phyloP scores from a whole-genome alignment of 2,329 filamentous ascomycete genomes.

The Xylariaceae sp. region DNA sequence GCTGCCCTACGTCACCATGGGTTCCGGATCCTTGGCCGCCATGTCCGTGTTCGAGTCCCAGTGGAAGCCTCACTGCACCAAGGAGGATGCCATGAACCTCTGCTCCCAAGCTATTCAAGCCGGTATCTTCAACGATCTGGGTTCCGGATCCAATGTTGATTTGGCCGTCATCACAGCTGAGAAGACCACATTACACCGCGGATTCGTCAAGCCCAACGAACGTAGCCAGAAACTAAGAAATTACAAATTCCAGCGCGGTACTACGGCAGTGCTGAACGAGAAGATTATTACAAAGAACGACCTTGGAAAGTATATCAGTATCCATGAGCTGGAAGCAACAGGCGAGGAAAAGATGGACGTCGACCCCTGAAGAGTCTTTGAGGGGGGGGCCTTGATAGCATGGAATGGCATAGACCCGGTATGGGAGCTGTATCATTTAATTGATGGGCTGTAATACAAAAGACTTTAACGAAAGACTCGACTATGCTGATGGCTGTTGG shows the following conservation, averaged over 20 bases:
- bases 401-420: conserved; percentile 1
- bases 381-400: background rate
- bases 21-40: conserved; percentile 87
- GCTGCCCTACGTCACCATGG: conserved; percentile 98
- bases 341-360: conserved; percentile 67
- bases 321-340: conserved; percentile 70
- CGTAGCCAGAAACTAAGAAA: conserved; percentile 86
- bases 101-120: conserved; percentile 76
- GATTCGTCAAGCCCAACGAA: conserved; percentile 90
- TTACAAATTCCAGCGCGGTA: conserved; percentile 85
- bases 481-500: background rate
- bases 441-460: conserved; percentile 19
- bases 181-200: conserved; percentile 89
- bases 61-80: conserved; percentile 75
- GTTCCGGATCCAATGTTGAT: conserved; percentile 95
- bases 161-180: conserved; percentile 92
- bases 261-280: conserved; percentile 93
- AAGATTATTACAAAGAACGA: conserved; percentile 94
- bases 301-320: conserved; percentile 86
- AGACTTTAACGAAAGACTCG: conserved; percentile 1
- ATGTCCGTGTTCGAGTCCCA: conserved; percentile 98
- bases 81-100: conserved; percentile 65
- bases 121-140: conserved; percentile 98
- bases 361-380: conserved; percentile 44
- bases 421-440: conserved; percentile 20